These are phyloP conservation scores for Exophiala alcalophila DNA, from an alignment of 2,329 filamentous ascomycete species.

Conservation along the genomic window DNA sequence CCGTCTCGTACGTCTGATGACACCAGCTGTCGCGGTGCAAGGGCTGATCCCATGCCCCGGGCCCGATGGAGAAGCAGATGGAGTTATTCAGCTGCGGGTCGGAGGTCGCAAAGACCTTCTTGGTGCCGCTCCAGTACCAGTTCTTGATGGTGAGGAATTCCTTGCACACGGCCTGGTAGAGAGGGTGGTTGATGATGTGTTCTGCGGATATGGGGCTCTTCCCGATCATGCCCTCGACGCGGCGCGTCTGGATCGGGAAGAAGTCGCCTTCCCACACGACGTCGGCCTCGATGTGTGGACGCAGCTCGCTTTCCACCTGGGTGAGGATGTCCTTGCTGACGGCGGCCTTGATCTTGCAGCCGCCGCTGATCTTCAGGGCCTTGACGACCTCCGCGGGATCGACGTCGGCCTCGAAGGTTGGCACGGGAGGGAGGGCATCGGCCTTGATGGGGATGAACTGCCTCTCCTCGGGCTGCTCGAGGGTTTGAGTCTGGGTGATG, in stretches of 20 bases:
- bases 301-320: conserved; percentile 13
- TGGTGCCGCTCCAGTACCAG: conserved; percentile 34
- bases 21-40: conserved; percentile 41
- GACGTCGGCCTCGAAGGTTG: conserved; percentile 9
- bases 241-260: conserved; percentile 24
- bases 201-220: conserved; percentile 17
- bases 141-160: conserved; percentile 32
- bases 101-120: conserved; percentile 31
- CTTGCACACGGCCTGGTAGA: conserved; percentile 32
- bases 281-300: conserved; percentile 16
- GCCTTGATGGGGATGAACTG: conserved; percentile 15
- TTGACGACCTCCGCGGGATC: conserved; percentile 10
- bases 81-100: conserved; percentile 30
- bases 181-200: conserved; percentile 30
- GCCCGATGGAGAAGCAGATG: conserved; percentile 35
- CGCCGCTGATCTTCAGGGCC: conserved; percentile 11
- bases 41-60: conserved; percentile 34
- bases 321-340: conserved; percentile 5
- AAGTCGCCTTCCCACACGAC: conserved; percentile 20
- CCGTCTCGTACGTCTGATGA: conserved; percentile 32
- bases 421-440: conserved; percentile 14
- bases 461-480: too few relatives aligned
- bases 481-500: neutral
- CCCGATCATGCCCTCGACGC: conserved; percentile 14
- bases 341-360: conserved; percentile 8